Conservation (phyloP, 805 yeast species). For the Yamadazyma endophytica region DNA sequence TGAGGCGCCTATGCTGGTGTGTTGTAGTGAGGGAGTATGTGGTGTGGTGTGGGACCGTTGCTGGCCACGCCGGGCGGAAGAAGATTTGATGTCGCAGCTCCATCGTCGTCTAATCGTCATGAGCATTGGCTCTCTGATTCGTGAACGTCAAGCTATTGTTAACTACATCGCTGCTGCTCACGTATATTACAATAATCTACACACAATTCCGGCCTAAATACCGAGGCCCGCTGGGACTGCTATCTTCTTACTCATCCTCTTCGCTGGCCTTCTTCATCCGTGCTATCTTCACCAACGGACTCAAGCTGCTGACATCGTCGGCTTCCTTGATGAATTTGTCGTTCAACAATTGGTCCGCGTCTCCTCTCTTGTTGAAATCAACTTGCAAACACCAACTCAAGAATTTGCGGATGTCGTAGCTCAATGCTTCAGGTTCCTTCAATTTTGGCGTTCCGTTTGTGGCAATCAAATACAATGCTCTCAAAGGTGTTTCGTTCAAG, state of each 20-base stretch:
- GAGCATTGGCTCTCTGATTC: too few species aligned
- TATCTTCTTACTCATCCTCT: conserved; percentile 10
- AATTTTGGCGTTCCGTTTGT: conserved; percentile 95
- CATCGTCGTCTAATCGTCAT: too few species aligned
- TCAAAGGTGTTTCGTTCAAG: conserved; percentile 89
- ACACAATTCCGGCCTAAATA: too few species aligned
- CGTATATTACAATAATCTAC: too few species aligned
- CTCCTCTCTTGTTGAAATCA: conserved; percentile 74
- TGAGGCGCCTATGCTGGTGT: too few species aligned
- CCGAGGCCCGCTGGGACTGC: too few species aligned
- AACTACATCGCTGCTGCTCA: too few species aligned
- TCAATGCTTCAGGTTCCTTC: conserved; percentile 80
- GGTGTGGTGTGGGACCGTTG: too few species aligned
- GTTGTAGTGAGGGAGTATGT: too few species aligned
- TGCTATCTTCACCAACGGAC: conserved; percentile 74
- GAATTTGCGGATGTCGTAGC: conserved; percentile 62
- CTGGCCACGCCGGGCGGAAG: too few species aligned
- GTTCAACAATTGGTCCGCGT: conserved; percentile 65
- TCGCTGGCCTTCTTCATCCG: conserved; percentile 55
- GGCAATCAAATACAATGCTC: conserved; percentile 90
- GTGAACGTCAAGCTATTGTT: too few species aligned
- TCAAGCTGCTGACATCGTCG: conserved; percentile 56
- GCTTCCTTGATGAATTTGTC: conserved; percentile 64
- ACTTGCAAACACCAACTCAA: conserved; percentile 78
- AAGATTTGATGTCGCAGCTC: too few species aligned